These are phyloP conservation scores for Penicillium lividum DNA, from an alignment of 495 filamentous ascomycete genomes.

Conservation along the genomic window DNA sequence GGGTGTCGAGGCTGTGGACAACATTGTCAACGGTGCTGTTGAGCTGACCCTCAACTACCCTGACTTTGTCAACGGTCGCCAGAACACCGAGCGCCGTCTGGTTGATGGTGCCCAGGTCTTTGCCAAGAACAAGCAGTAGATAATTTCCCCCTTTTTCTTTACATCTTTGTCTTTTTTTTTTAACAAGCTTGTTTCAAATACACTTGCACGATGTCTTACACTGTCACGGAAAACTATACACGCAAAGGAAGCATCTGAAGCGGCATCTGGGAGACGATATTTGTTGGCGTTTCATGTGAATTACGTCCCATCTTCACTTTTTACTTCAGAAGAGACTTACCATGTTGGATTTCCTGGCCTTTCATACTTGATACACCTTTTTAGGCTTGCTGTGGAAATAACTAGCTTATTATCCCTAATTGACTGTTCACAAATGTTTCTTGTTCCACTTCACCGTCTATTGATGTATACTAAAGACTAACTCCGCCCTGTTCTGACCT, in stretches of 20 bases:
- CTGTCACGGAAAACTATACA: slow-evolving; percentile 26
- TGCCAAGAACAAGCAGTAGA: slow-evolving; percentile 50
- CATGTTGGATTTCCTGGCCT: slow-evolving; percentile 15
- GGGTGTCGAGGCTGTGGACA: slow-evolving; percentile 93
- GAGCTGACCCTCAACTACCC: slow-evolving; percentile 99
- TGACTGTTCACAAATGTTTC: slow-evolving; percentile 2
- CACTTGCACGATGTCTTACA: slow-evolving; percentile 28
- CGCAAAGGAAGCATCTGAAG: slow-evolving; percentile 34
- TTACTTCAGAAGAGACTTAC: slow-evolving; percentile 22
- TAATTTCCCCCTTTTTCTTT: slow-evolving; percentile 18
- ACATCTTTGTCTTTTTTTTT: slow-evolving; percentile 15
- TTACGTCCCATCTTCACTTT: slow-evolving; percentile 23
- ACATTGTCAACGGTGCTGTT: slow-evolving; percentile 90
- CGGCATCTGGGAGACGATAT: slow-evolving; percentile 34
- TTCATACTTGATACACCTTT: slow-evolving; percentile 11
- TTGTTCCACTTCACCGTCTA: background rate
- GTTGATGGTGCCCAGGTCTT: slow-evolving; percentile 73
- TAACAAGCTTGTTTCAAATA: slow-evolving; percentile 22
- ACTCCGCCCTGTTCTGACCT: background rate
- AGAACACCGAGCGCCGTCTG: slow-evolving; percentile 86
- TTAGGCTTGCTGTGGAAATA: slow-evolving; percentile 2
- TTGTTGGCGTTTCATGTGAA: slow-evolving; percentile 39
- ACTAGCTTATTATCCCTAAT: slow-evolving; percentile 5
- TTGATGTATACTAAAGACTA: no score
- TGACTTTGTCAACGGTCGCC: slow-evolving; percentile 92